These are phyloP conservation scores for Penicillium maclennaniae DNA, from an alignment of 495 filamentous ascomycete genomes.

Conservation along the genomic window DNA sequence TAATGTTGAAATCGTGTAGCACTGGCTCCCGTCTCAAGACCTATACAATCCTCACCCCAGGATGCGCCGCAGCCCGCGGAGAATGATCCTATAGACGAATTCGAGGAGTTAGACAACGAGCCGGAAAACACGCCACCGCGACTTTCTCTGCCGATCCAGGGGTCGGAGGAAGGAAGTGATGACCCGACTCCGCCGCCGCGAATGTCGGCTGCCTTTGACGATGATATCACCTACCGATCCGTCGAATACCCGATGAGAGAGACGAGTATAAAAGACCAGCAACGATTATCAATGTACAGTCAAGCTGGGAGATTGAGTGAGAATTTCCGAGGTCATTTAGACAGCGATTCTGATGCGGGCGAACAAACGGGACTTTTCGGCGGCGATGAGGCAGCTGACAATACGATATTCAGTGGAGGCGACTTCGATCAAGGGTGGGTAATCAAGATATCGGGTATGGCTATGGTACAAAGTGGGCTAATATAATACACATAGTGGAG, in stretches of 20 bases:
- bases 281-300: slow-evolving; percentile 51
- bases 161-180: slow-evolving; percentile 48
- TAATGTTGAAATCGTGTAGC: slow-evolving; percentile 22
- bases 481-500: slow-evolving; percentile 35
- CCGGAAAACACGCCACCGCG: slow-evolving; percentile 60
- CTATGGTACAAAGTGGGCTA: slow-evolving; percentile 22
- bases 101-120: slow-evolving; percentile 62
- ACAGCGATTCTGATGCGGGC: slow-evolving; percentile 49
- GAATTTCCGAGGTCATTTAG: slow-evolving; percentile 49
- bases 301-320: slow-evolving; percentile 61
- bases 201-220: slow-evolving; percentile 59
- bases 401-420: slow-evolving; percentile 31
- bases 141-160: slow-evolving; percentile 66
- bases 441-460: slow-evolving; percentile 1
- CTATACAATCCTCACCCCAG: slow-evolving; percentile 57
- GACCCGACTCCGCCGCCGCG: slow-evolving; percentile 52
- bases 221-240: slow-evolving; percentile 63
- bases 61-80: slow-evolving; percentile 24
- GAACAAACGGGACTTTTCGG: slow-evolving; percentile 39
- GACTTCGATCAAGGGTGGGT: slow-evolving; percentile 45
- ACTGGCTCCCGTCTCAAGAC: slow-evolving; percentile 56
- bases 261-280: slow-evolving; percentile 45
- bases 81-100: slow-evolving; percentile 30
- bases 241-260: slow-evolving; percentile 67
- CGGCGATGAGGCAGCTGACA: slow-evolving; percentile 33